These are phyloP conservation scores for Acanthamoeba triangularis DNA, from an alignment of 208 protist species.

Conservation along the genomic window DNA sequence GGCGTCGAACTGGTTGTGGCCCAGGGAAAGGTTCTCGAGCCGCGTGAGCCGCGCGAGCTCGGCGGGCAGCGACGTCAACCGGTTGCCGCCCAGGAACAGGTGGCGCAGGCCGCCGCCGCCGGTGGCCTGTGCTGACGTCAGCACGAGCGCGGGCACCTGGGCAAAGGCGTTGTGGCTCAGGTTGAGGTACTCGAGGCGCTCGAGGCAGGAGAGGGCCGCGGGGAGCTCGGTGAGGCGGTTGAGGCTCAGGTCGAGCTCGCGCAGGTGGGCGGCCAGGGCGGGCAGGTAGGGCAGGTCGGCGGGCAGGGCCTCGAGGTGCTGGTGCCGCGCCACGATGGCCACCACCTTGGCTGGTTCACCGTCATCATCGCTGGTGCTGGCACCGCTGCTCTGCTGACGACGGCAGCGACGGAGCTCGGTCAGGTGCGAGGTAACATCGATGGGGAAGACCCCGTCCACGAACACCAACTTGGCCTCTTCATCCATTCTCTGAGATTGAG, in stretches of 20 bases:
- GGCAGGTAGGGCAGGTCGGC: conserved; percentile 24
- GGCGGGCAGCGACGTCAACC: not conserved
- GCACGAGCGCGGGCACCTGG: not conserved
- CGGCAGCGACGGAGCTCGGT: not conserved
- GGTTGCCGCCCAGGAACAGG: conserved; percentile 42
- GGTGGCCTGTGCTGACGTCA: not conserved
- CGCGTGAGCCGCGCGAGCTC: not conserved
- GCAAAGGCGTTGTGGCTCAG: not conserved
- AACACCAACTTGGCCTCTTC: not conserved
- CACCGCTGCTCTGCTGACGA: not conserved
- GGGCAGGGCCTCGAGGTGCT: not conserved
- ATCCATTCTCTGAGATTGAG: conserved; percentile 13
- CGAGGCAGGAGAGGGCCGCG: not conserved
- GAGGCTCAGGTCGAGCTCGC: conserved; percentile 42
- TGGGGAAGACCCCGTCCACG: not conserved
- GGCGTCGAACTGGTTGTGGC: conserved; percentile 6
- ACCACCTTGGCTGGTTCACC: not conserved
- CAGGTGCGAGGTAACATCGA: not conserved
- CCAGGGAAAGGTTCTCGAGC: conserved; percentile 6
- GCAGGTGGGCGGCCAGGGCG: conserved; percentile 16
- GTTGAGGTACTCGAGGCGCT: not conserved
- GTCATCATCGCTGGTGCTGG: not conserved
- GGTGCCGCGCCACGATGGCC: not conserved
- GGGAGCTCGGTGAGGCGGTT: conserved; percentile 6
- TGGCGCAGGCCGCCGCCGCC: not conserved